Evolutionary conservation across 306 rosid genomes (phyloP).

Genomic region (Glycine tomentella): DNA sequence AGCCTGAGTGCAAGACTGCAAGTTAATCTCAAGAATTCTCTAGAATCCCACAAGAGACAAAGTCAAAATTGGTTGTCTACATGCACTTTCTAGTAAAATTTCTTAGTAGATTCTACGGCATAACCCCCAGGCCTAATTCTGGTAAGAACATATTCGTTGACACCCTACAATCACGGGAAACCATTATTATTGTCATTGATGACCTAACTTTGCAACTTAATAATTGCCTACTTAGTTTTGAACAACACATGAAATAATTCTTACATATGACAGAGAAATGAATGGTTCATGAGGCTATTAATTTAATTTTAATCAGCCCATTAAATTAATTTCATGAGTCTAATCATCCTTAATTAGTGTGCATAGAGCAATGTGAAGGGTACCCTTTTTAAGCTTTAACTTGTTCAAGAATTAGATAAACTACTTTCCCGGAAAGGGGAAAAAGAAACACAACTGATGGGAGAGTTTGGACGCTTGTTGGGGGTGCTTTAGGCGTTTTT

Average conservation of each 20-base stretch:
- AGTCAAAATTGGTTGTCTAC: neutral
- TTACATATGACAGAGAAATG: constrained; percentile 19
- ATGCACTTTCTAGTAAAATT: neutral
- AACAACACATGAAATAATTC: neutral
- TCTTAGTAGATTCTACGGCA: constrained; percentile 1
- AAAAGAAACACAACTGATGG: constrained; percentile 40
- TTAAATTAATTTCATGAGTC: neutral
- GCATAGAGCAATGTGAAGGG: constrained; percentile 48
- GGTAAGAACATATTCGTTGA: constrained; percentile 7
- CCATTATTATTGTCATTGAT: neutral
- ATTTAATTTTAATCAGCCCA: neutral
- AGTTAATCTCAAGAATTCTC: neutral
- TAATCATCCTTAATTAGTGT: constrained; percentile 39
- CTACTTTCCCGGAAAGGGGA: constrained; percentile 43
- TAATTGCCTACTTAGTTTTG: constrained; percentile 39
- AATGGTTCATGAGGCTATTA: constrained; percentile 23
- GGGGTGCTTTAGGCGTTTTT: neutral
- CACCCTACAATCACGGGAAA: constrained; percentile 47
- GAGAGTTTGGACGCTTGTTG: constrained; percentile 43
- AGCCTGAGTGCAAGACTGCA: neutral
- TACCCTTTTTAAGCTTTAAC: neutral
- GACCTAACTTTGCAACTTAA: constrained; percentile 15
- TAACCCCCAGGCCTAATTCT: constrained; percentile 29
- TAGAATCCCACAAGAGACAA: neutral
- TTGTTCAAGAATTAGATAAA: constrained; percentile 52